phyloP scores from a whole-genome alignment of 164 flowering plant genomes.

The Nelumbo lutea region DNA sequence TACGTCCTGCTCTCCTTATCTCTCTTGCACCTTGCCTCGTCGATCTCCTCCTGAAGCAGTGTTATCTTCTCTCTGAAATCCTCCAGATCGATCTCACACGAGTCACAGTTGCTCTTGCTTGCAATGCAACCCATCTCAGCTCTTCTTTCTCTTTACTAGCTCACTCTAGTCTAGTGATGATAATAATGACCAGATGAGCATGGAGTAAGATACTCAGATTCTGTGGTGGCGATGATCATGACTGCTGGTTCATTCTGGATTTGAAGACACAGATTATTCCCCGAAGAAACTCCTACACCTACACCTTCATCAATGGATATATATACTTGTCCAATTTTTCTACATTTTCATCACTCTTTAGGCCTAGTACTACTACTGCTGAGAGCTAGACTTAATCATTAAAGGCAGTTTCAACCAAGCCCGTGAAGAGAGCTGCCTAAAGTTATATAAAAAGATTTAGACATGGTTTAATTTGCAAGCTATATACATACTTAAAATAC shows the following conservation, averaged over 20 bases:
- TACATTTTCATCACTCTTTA: no score
- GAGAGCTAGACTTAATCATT: neutral
- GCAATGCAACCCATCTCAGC: neutral
- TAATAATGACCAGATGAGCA: no score
- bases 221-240: neutral
- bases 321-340: no score
- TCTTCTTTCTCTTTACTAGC: neutral
- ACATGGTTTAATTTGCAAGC: no score
- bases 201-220: no score
- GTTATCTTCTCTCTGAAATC: slow-evolving; percentile 29
- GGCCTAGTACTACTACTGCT: no score
- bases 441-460: neutral
- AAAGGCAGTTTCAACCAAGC: neutral
- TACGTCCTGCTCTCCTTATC: slow-evolving; percentile 33
- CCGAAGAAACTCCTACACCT: no score
- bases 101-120: slow-evolving; percentile 4
- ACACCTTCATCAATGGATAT: no score
- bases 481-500: no score
- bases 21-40: slow-evolving; percentile 29
- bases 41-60: slow-evolving; percentile 33
- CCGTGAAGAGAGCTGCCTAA: neutral
- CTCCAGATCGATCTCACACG: slow-evolving; percentile 3
- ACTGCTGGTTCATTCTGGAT: neutral
- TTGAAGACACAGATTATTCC: neutral
- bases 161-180: neutral